Base-by-base conservation (phyloP, 805 yeast species). In the Nakazawaea pomicola region DNA sequence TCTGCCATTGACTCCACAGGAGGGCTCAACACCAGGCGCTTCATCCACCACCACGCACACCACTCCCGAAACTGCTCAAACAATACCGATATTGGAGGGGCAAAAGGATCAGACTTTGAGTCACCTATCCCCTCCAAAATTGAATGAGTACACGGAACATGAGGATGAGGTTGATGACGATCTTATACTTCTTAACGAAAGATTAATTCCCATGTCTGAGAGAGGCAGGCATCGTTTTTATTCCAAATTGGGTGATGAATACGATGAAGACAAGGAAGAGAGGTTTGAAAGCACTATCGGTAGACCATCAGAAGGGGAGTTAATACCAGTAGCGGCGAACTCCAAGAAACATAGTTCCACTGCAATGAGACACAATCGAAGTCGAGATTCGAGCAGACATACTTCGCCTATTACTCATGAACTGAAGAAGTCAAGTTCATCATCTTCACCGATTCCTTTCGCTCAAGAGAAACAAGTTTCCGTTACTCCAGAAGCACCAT, bases 151-250 rank as follows among this genome's bases (percentile, higher is more conserved):
- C 25, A 23, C 7, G 25, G 29, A 34, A 27, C 17, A 28, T 36
- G 17, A 28, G 10, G 18, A 28, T 9, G 33, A 28, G 8, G 34
- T 10, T 20, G 40, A 28, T 29, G 39, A 36, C n/a, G 39, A 36
- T 36, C 17, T 36, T 7, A 27, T 36, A 11, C 14, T 36, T 4
- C 16, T 36, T 17, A 33, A 36, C 23, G 33, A 36, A 29, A 12
- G 33, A 8, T 18, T 25, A 23, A 35, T 35, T 29, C 38, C 38
- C 10, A 27, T 35, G 28, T 10, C 31, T 8, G 38, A 36, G n/a
- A 11, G 39, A n/a, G 39, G 24, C 5, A 21, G 25, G 8, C 12
- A 12, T 18, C 16, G 17, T 35, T 17, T 18, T 8, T 21, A 35
- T 24, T 11, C 38, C 12, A 17, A 35, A 29, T 19, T 35, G 6